Evolutionary conservation across 2,329 filamentous ascomycete species (phyloP).

Genomic region (Rachicladosporium sp.): DNA sequence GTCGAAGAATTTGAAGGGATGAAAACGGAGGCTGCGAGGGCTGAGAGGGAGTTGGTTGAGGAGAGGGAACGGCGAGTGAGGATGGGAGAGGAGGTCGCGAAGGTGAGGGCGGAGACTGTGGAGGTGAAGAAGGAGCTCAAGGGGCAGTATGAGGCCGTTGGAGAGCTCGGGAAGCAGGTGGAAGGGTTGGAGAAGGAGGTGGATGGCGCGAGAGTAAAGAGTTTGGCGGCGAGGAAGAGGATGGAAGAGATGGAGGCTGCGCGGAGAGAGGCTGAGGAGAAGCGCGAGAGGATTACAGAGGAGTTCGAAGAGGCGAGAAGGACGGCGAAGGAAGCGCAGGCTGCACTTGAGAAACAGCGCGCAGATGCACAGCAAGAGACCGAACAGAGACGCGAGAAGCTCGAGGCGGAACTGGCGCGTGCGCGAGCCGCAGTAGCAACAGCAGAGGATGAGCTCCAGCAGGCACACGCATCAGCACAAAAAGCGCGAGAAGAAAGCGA

Average conservation of each 20-base stretch:
- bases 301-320: background rate
- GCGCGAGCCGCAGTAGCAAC: background rate
- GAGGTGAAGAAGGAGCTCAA: constrained; percentile 1
- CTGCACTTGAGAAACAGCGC: constrained; percentile 1
- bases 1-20: constrained; percentile 15
- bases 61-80: background rate
- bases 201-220: background rate
- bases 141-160: background rate
- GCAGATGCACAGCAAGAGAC: constrained; percentile 1
- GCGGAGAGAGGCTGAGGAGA: constrained; percentile 1
- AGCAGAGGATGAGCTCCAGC: constrained; percentile 2
- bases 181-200: background rate
- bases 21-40: constrained; percentile 12
- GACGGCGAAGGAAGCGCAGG: background rate
- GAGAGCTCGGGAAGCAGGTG: background rate
- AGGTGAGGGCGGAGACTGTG: constrained; percentile 1
- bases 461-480: constrained; percentile 3
- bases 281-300: constrained; percentile 1
- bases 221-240: background rate
- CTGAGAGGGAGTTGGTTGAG: constrained; percentile 5
- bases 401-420: constrained; percentile 1
- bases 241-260: background rate
- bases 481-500: constrained; percentile 1
- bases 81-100: constrained; percentile 3
- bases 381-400: constrained; percentile 2